Percentiles rank a stretch among this genome's conserved stretches.
These are phyloP conservation scores for Sicyos baderoa DNA, from an alignment of 306 rosid genomes.

Conservation along the genomic window DNA sequence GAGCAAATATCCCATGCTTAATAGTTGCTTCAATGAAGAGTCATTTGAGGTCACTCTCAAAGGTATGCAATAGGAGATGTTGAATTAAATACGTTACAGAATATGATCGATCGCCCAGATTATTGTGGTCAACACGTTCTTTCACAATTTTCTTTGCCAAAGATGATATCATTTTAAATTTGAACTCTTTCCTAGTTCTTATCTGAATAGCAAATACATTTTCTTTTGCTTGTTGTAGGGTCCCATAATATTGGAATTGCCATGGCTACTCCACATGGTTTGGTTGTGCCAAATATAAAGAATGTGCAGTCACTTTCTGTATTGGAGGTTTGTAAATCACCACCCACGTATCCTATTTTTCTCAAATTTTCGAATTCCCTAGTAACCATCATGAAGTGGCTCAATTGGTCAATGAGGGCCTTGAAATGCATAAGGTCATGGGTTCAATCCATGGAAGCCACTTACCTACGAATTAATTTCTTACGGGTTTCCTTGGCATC, in stretches of 20 bases:
- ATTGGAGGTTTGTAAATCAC: constrained; percentile 51
- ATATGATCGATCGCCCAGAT: neutral
- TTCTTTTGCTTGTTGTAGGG: constrained; percentile 38
- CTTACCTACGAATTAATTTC: too few species aligned
- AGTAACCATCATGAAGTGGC: too few species aligned
- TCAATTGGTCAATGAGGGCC: too few species aligned
- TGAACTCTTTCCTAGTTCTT: neutral
- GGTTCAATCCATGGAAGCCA: too few species aligned
- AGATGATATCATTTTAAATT: neutral
- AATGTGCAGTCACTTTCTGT: constrained; percentile 81
- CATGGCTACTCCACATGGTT: constrained; percentile 75
- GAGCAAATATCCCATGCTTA: constrained; percentile 58
- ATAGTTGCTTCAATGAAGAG: constrained; percentile 79
- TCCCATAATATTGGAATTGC: constrained; percentile 89
- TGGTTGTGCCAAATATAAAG: constrained; percentile 90
- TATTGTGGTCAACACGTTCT: neutral
- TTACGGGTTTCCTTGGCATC: too few species aligned
- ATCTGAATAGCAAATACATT: neutral
- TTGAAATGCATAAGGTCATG: too few species aligned
- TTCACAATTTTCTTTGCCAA: neutral
- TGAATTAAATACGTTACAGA: neutral
- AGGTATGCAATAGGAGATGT: constrained; percentile 36
- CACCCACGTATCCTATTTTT: constrained; percentile 12
- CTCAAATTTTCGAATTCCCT: neutral
- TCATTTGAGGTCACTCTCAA: constrained; percentile 64